Evolutionary conservation across 2,329 filamentous ascomycete genomes (phyloP).

Genomic region (Epichloe amarillans): DNA sequence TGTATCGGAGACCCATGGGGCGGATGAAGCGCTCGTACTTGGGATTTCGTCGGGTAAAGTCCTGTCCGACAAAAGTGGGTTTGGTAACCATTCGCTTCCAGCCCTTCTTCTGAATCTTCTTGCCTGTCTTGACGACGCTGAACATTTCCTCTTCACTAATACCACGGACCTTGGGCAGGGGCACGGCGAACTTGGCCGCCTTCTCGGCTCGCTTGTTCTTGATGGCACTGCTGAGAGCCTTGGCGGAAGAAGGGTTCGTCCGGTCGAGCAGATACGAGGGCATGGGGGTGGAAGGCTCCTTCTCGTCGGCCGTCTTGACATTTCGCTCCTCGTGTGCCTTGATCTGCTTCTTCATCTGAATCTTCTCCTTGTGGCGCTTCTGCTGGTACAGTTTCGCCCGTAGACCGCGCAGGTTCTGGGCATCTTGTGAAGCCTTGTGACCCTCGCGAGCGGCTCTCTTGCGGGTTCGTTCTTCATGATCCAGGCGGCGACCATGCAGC

Average conservation of each 20-base stretch:
- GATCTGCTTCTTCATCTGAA: constrained; percentile 92
- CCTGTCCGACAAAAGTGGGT: constrained; percentile 64
- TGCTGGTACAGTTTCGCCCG: constrained; percentile 88
- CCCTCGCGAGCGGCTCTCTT: constrained; percentile 81
- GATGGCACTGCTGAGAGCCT: constrained; percentile 71
- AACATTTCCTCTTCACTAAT: constrained; percentile 98
- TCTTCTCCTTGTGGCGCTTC: constrained; percentile 94
- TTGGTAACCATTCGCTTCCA: constrained; percentile 59
- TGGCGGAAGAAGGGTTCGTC: constrained; percentile 40
- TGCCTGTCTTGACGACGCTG: constrained; percentile 89
- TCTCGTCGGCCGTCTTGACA: constrained; percentile 73
- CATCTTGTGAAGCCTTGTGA: constrained; percentile 77
- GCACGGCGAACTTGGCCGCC: constrained; percentile 84
- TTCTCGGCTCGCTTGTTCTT: constrained; percentile 94
- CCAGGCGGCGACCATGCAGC: constrained; percentile 41
- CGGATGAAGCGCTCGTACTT: constrained; percentile 52
- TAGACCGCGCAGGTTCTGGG: constrained; percentile 84
- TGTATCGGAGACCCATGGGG: constrained; percentile 37
- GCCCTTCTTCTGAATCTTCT: constrained; percentile 80
- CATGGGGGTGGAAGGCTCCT: constrained; percentile 68
- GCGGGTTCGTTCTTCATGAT: constrained; percentile 78
- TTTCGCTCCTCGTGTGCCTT: constrained; percentile 92
- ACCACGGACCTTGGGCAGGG: constrained; percentile 79
- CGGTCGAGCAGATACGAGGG: constrained; percentile 91
- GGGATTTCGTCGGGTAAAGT: constrained; percentile 80